phyloP scores from a whole-genome alignment of 768 basidiomycete genomes.

The Holtermanniella nyarrowii region DNA sequence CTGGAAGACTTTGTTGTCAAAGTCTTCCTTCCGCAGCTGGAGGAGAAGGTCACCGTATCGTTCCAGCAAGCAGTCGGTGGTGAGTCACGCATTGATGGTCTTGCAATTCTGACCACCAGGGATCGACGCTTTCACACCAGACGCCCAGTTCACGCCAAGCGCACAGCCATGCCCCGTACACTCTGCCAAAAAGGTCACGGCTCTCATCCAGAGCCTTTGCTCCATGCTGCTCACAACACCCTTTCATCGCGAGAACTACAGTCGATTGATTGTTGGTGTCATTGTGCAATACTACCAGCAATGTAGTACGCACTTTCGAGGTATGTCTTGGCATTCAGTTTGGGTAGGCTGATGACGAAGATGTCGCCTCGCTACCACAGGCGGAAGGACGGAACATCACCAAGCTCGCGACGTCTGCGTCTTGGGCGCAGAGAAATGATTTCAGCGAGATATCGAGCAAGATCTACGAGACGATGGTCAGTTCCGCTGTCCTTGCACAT shows the following conservation, averaged over 20 bases:
- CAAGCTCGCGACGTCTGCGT: conserved; percentile 45
- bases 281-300: conserved; percentile 94
- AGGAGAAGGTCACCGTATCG: conserved; percentile 78
- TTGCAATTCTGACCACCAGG: too few species aligned
- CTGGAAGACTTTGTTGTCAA: conserved; percentile 87
- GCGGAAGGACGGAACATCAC: conserved; percentile 1
- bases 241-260: conserved; percentile 90
- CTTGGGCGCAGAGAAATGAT: conserved; percentile 77
- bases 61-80: conserved; percentile 74
- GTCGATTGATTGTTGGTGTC: conserved; percentile 82
- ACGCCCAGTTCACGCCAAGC: too few species aligned
- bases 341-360: conserved; percentile 30
- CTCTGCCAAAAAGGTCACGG: conserved; percentile 76
- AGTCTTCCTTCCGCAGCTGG: conserved; percentile 85
- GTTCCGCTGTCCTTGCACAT: conserved; percentile 19
- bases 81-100: conserved; percentile 1
- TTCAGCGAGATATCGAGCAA: conserved; percentile 64
- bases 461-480: conserved; percentile 50
- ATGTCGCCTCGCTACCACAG: conserved; percentile 43
- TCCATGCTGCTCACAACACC: conserved; percentile 82
- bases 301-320: conserved; percentile 78
- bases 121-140: too few species aligned
- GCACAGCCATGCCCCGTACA: conserved; percentile 39
- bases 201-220: conserved; percentile 82
- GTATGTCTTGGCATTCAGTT: conserved; percentile 20